Base-by-base conservation (phyloP, 495 filamentous ascomycete species). In the Hapsidospora chrysogenum region DNA sequence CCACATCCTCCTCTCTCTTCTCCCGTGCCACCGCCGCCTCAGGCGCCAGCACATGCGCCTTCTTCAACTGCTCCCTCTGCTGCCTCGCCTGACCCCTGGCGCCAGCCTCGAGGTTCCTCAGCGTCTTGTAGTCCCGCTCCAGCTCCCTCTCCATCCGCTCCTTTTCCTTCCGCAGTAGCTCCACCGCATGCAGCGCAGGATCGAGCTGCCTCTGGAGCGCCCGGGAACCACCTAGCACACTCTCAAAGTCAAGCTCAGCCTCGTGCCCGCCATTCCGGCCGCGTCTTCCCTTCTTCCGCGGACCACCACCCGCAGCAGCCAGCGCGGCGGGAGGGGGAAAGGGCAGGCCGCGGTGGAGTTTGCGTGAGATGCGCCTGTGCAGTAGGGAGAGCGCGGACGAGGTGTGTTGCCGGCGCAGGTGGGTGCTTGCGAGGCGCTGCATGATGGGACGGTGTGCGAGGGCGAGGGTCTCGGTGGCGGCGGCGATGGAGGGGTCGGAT, bases 241-340 rank as follows among this genome's bases (percentile, higher is more conserved):
- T 46, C 42, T 65, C 63, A 38, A 60, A 65, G 30, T 65, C 57
- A 11, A 67, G 41, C 31, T 67, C 61, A 5, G 47, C 45, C 22
- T 53, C 60, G 26, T 56, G 55, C 2, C 40, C 34, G 9, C 23
- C 26, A 4, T 25, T 29, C 14, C 13, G 29, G 5, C 29, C 37
- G 11, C 33, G 17, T 19, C 33, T 35, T 35, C 21, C 10, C 17
- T 11, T 11, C 7, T 20, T 6, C 7, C 33, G 19, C 7, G 10
- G 4, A 14, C 27, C 27, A n/a, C n/a, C n/a, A 17, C 7, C 15
- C 6, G 21, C 35, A 14, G 35, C 23, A 2, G 17, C 30, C 29
- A 23, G 9, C 1, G 2, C 29, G 29, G 14, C 29, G 9, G 44
- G 9, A 40, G 56, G 59, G 1, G 62, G 62, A 33, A 66, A 66